phyloP scores from a whole-genome alignment of 495 filamentous ascomycete species.

The Hypoxylon fragiforme region DNA sequence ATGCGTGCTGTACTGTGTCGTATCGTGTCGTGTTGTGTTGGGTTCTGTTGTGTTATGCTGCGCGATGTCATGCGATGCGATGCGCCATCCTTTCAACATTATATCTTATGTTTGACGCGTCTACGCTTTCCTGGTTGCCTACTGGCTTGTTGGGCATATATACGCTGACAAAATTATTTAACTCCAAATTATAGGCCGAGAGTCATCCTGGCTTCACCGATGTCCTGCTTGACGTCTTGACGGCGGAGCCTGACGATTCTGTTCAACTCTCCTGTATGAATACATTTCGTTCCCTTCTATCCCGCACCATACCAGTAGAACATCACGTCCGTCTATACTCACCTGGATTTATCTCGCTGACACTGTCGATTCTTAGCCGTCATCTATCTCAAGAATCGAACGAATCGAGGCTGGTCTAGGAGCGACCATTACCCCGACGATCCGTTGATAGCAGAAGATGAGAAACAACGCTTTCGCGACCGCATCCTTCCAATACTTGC shows the following conservation, averaged over 20 bases:
- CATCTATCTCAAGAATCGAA: constrained; percentile 96
- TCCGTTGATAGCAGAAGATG: constrained; percentile 78
- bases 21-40: constrained; percentile 7
- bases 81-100: constrained; percentile 10
- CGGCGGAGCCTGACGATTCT: constrained; percentile 79
- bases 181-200: constrained; percentile 69
- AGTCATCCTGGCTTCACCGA: constrained; percentile 86
- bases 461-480: constrained; percentile 84
- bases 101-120: constrained; percentile 20
- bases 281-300: constrained; percentile 4
- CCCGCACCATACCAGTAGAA: not conserved
- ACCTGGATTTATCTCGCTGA: constrained; percentile 12
- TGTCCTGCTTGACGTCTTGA: constrained; percentile 85
- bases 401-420: constrained; percentile 84
- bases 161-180: constrained; percentile 16
- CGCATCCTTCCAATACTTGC: constrained; percentile 87
- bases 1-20: not conserved
- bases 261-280: constrained; percentile 84
- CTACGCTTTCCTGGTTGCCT: too few species aligned
- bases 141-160: not conserved
- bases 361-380: constrained; percentile 63
- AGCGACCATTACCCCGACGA: constrained; percentile 69
- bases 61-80: constrained; percentile 28
- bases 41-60: constrained; percentile 8
- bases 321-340: not conserved